Conservation (phyloP, 1,284 basidiomycete genomes). For the Sphaerobolus stellatus region DNA sequence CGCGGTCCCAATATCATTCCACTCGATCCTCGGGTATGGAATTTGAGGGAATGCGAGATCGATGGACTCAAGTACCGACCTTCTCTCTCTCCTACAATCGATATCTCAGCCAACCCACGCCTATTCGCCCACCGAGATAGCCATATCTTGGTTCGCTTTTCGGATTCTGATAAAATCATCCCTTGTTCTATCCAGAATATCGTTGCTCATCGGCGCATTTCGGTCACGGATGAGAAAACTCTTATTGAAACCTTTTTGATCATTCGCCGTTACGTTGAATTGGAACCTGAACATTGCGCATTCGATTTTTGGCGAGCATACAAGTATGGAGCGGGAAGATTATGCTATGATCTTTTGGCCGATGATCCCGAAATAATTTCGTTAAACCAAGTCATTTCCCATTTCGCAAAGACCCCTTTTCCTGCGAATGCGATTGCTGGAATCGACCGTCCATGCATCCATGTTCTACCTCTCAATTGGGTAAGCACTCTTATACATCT, state of each 20-base stretch:
- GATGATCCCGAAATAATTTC: background rate
- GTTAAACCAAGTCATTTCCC: background rate
- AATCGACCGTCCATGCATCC: background rate
- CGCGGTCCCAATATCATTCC: too few relatives aligned
- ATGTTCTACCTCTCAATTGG: background rate
- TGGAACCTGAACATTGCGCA: background rate
- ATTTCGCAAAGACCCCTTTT: background rate
- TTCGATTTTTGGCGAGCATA: conserved; percentile 1
- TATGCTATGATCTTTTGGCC: background rate
- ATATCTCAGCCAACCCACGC: too few relatives aligned
- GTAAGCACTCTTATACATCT: too few relatives aligned
- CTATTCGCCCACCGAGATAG: conserved; percentile 1
- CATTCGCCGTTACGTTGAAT: background rate
- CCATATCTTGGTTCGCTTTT: background rate
- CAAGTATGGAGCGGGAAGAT: background rate
- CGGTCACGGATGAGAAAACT: background rate
- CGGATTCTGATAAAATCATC: too few relatives aligned
- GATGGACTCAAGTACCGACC: too few relatives aligned
- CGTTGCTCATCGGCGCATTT: background rate
- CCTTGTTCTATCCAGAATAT: background rate
- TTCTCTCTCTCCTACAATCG: too few relatives aligned
- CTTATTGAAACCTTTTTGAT: background rate
- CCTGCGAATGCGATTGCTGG: background rate
- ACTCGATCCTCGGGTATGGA: too few relatives aligned
- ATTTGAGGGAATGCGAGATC: too few relatives aligned